phyloP scores from a whole-genome alignment of 225 moss, liverwort and hornwort species.

The Sphagnum contortum region DNA sequence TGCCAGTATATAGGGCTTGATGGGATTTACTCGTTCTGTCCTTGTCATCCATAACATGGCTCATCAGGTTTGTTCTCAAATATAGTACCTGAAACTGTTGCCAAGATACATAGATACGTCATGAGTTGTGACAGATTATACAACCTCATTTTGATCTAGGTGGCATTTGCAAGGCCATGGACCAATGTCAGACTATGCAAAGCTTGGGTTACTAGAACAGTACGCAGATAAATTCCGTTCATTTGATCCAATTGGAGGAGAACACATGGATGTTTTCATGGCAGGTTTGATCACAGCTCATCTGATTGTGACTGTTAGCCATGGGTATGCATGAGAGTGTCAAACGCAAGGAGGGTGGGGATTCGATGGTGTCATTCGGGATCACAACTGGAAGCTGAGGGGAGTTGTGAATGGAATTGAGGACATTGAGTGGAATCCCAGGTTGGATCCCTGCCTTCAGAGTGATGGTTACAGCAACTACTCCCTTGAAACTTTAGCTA shows the following conservation, averaged over 20 bases:
- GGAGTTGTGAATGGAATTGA: conserved; percentile 83
- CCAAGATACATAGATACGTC: no score
- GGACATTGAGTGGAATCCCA: conserved; percentile 66
- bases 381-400: conserved; percentile 73
- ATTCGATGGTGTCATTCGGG: conserved; percentile 50
- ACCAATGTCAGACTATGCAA: conserved; percentile 44
- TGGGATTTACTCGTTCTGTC: conserved; percentile 56
- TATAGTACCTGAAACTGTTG: no score
- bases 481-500: conserved; percentile 12
- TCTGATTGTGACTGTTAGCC: conserved; percentile 74
- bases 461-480: conserved; percentile 58
- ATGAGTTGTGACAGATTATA: neutral
- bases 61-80: conserved; percentile 43
- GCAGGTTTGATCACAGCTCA: conserved; percentile 65
- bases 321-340: conserved; percentile 67
- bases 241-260: conserved; percentile 48
- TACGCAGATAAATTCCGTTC: conserved; percentile 45
- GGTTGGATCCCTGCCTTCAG: conserved; percentile 45
- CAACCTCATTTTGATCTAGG: no score
- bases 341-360: conserved; percentile 83
- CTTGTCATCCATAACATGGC: conserved; percentile 86
- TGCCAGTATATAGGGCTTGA: conserved; percentile 67
- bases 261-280: conserved; percentile 73
- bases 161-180: conserved; percentile 55
- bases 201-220: conserved; percentile 52